These are phyloP conservation scores for Lentinus tigrinus DNA, from an alignment of 768 basidiomycete species.

Conservation along the genomic window DNA sequence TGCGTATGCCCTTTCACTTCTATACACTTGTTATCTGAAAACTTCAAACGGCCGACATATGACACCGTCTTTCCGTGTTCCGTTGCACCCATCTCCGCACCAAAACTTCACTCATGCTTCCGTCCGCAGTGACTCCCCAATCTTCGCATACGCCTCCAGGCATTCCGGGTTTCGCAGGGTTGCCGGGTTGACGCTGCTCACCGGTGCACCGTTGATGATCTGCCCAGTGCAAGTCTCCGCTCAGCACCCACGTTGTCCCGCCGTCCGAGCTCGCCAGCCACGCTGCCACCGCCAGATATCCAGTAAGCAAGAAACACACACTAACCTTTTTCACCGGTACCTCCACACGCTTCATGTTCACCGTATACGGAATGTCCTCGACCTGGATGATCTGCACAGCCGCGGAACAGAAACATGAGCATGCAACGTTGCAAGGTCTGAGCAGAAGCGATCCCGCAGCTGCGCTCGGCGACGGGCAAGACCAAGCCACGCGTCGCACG, in stretches of 20 bases:
- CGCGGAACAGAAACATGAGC: slow-evolving; percentile 9
- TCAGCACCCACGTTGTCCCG: slow-evolving; percentile 5
- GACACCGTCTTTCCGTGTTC: not conserved
- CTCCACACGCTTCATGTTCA: slow-evolving; percentile 81
- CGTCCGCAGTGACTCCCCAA: slow-evolving; percentile 48
- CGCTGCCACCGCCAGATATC: slow-evolving; percentile 14
- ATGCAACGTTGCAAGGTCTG: slow-evolving; percentile 23
- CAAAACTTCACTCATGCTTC: slow-evolving; percentile 31
- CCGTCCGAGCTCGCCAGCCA: slow-evolving; percentile 13
- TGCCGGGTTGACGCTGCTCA: slow-evolving; percentile 65
- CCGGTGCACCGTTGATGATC: slow-evolving; percentile 79
- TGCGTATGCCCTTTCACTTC: not conserved
- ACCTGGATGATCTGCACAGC: slow-evolving; percentile 63
- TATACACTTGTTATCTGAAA: not conserved
- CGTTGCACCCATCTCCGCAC: slow-evolving; percentile 19
- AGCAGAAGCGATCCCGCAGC: not conserved
- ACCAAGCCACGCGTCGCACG: not conserved
- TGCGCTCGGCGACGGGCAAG: not conserved
- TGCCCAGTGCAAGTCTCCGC: slow-evolving; percentile 30
- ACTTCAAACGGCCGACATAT: not conserved
- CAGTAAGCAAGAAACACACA: not conserved
- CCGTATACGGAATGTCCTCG: slow-evolving; percentile 71
- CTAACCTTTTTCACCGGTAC: slow-evolving; percentile 73
- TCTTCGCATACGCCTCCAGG: slow-evolving; percentile 56
- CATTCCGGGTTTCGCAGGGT: slow-evolving; percentile 76